These are phyloP conservation scores for Candida coleopterorum DNA, from an alignment of 805 yeast genomes.

Conservation along the genomic window DNA sequence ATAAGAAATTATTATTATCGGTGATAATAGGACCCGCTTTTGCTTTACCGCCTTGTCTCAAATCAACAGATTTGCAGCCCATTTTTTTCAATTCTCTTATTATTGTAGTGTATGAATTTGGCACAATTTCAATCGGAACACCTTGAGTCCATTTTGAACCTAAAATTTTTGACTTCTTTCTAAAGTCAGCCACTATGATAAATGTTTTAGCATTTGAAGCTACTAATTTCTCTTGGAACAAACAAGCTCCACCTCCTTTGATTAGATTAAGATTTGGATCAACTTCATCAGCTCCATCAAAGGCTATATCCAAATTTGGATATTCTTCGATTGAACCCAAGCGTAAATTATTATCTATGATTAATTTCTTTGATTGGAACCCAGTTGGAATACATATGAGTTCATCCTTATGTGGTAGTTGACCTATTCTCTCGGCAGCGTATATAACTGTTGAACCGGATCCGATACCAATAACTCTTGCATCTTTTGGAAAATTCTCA, in stretches of 20 bases:
- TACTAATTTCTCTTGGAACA: constrained; percentile 92
- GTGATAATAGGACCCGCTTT: constrained; percentile 98
- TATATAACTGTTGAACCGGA: constrained; percentile 97
- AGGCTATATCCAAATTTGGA: constrained; percentile 83
- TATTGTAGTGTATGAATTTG: constrained; percentile 79
- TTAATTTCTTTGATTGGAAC: constrained; percentile 86
- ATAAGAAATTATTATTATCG: constrained; percentile 88
- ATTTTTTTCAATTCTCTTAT: constrained; percentile 52
- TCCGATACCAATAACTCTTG: constrained; percentile 86
- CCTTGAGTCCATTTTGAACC: constrained; percentile 87
- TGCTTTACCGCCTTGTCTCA: constrained; percentile 84
- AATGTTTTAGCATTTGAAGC: constrained; percentile 75
- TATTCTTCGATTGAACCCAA: constrained; percentile 81
- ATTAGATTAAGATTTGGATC: constrained; percentile 77
- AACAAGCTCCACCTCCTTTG: constrained; percentile 98
- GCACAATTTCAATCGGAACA: constrained; percentile 93
- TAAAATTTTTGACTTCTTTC: constrained; percentile 68
- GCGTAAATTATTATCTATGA: constrained; percentile 71
- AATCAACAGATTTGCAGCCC: constrained; percentile 59
- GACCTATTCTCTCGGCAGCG: constrained; percentile 91
- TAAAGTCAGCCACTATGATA: constrained; percentile 85
- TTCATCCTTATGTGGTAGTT: constrained; percentile 45
- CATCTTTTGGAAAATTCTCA: constrained; percentile 64
- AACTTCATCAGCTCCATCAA: constrained; percentile 98
- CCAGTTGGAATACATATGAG: constrained; percentile 93